Evolutionary conservation across 2,329 filamentous ascomycete species (phyloP).

Genomic region (Sphaerostilbella broomeana): DNA sequence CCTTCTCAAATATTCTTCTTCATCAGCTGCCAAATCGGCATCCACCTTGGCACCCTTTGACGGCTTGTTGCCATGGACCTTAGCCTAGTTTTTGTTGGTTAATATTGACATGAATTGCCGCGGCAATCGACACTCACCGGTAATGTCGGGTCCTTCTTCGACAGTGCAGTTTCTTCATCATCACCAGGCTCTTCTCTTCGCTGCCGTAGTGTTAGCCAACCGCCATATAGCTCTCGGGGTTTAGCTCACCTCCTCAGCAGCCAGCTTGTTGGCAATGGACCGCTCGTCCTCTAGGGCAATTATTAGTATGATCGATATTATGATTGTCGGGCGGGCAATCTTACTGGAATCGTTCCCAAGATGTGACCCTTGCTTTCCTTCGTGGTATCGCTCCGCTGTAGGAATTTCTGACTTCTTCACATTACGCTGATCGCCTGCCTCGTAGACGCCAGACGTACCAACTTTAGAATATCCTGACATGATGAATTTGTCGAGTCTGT

Average conservation of each 20-base stretch:
- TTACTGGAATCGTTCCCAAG: conserved; percentile 64
- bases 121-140: conserved; percentile 35
- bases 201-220: conserved; percentile 18
- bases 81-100: conserved; percentile 39
- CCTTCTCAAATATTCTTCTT: conserved; percentile 55
- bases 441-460: conserved; percentile 60
- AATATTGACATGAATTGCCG: neutral
- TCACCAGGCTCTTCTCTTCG: conserved; percentile 39
- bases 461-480: conserved; percentile 54
- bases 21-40: conserved; percentile 60
- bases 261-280: conserved; percentile 65
- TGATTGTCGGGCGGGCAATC: conserved; percentile 17
- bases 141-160: conserved; percentile 55
- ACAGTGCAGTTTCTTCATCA: conserved; percentile 32
- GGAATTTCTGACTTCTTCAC: conserved; percentile 44
- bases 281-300: conserved; percentile 56
- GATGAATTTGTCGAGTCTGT: conserved; percentile 8
- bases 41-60: conserved; percentile 67
- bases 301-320: conserved; percentile 17
- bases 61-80: conserved; percentile 64
- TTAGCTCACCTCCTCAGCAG: conserved; percentile 49
- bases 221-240: neutral
- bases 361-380: conserved; percentile 67
- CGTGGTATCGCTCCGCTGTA: conserved; percentile 56
- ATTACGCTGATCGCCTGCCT: conserved; percentile 71